Base-by-base conservation (phyloP, 2,329 filamentous ascomycete species). In the Orbilia oligospora region DNA sequence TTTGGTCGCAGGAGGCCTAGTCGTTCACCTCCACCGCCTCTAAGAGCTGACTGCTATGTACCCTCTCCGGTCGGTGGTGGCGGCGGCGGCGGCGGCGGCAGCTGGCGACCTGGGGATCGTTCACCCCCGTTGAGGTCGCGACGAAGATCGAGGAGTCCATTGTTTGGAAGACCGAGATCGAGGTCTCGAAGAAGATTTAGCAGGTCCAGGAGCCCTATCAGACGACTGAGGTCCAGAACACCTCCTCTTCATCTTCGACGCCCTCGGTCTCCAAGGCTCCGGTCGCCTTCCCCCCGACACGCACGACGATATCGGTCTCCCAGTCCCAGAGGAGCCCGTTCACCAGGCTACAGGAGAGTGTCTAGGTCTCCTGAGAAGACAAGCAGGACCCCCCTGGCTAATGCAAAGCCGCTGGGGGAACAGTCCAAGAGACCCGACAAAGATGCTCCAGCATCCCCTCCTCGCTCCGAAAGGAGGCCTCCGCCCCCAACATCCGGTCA, bases 21-120 rank as follows among this genome's bases (percentile, higher is more conserved):
- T 46, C 80, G 80, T 18, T 76, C 81, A 12, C 81, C 81, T 16
- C 81, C 81, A 6, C 81, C 81, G 6, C 81, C 81, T 36, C 75
- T 78, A 16, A 80, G 81, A 48, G 80, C 81, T 22, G 81, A 82
- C 69, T 81, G 81, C 55, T 82, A 81, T 64, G 81, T 82, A 9
- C 81, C 81, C 33, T 71, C 64, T 41, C 79, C 66, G 38, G 72
- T 33, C 63, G 76, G 63, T 44, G 81, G 68, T n/a, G n/a, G 27
- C 27, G 27, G 27, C 27, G 6, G 27, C 27, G 27, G 27, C 65
- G 80, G 49, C 61, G 44, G 68, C 65, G 80, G 49, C 55, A 80
- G 81, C 58, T 80, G 69, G 49, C 76, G 81, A 61, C 80, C 81
- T n/a, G 70, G 66, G n/a, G 68, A 72, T 55, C 69, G 75, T 30